Percentiles rank a stretch among this genome's conserved stretches.
Evolutionary conservation across 2,329 filamentous ascomycete genomes (phyloP).

Genomic region (Orbilia javanica): DNA sequence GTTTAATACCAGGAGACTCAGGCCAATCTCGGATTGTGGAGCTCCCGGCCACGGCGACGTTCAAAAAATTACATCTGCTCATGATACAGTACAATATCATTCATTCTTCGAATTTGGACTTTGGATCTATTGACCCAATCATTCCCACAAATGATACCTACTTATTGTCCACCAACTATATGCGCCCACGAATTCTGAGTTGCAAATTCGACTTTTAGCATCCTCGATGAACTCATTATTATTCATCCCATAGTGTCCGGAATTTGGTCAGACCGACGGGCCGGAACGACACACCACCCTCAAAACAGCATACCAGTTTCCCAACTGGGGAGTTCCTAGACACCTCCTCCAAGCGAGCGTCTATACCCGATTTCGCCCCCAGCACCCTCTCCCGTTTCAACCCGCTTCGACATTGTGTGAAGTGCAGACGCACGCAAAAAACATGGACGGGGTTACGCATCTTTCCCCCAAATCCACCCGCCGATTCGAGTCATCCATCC

Average conservation of each 20-base stretch:
- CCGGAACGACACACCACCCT: slow-evolving; percentile 22
- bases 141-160: not conserved
- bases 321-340: slow-evolving; percentile 31
- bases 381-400: slow-evolving; percentile 16
- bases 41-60: not conserved
- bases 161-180: not conserved
- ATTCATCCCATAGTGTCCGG: slow-evolving; percentile 52
- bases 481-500: slow-evolving; percentile 43
- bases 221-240: slow-evolving; percentile 38
- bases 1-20: not conserved
- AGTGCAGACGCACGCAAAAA: slow-evolving; percentile 23
- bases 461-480: slow-evolving; percentile 26
- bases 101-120: not conserved
- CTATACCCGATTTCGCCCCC: slow-evolving; percentile 43
- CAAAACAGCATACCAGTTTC: slow-evolving; percentile 10
- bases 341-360: slow-evolving; percentile 45
- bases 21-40: not conserved
- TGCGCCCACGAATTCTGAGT: slow-evolving; percentile 15
- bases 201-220: slow-evolving; percentile 20
- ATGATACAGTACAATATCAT: not conserved
- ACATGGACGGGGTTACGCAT: slow-evolving; percentile 22
- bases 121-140: not conserved
- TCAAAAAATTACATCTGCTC: slow-evolving; percentile 2
- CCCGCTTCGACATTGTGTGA: slow-evolving; percentile 2
- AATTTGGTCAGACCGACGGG: slow-evolving; percentile 45